Conservation (phyloP, 306 rosid species). For the Astragalus glycyphyllos region DNA sequence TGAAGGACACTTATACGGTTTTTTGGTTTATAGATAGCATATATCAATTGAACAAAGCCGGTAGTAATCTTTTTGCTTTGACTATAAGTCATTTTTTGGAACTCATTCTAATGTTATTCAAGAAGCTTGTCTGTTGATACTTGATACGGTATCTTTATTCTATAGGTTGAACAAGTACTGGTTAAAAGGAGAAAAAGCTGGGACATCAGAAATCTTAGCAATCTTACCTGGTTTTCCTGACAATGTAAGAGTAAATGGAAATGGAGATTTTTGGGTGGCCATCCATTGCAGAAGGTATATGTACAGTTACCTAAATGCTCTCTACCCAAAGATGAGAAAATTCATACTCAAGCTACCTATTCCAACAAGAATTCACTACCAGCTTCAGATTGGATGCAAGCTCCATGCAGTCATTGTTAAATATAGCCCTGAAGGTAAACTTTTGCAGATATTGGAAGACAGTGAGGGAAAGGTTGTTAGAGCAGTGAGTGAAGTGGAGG, state of each 20-base stretch:
- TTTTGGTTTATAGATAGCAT: too few species aligned
- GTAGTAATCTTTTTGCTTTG: not conserved
- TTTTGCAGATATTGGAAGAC: conserved; percentile 75
- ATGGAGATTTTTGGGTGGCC: conserved; percentile 87
- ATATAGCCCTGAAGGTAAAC: conserved; percentile 81
- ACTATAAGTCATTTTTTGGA: not conserved
- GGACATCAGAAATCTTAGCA: conserved; percentile 66
- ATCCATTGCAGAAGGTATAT: conserved; percentile 58
- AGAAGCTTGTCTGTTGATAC: not conserved
- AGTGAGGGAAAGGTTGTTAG: conserved; percentile 71
- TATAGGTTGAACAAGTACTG: conserved; percentile 65
- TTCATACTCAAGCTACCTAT: conserved; percentile 70
- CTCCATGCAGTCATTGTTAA: conserved; percentile 55
- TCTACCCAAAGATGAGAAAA: conserved; percentile 67
- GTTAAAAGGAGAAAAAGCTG: conserved; percentile 85
- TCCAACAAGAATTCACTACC: conserved; percentile 53
- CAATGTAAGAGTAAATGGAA: conserved; percentile 65
- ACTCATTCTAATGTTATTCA: conserved; percentile 5
- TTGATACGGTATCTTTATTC: conserved; percentile 11
- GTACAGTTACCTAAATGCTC: conserved; percentile 44
- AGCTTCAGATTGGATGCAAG: conserved; percentile 66
- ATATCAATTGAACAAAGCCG: not conserved
- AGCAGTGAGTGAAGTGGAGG: conserved; percentile 83
- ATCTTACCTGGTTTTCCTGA: conserved; percentile 82
- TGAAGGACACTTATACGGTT: too few species aligned